Base-by-base conservation (phyloP, 2,329 filamentous ascomycete genomes). In the Pseudocercospora eumusae region DNA sequence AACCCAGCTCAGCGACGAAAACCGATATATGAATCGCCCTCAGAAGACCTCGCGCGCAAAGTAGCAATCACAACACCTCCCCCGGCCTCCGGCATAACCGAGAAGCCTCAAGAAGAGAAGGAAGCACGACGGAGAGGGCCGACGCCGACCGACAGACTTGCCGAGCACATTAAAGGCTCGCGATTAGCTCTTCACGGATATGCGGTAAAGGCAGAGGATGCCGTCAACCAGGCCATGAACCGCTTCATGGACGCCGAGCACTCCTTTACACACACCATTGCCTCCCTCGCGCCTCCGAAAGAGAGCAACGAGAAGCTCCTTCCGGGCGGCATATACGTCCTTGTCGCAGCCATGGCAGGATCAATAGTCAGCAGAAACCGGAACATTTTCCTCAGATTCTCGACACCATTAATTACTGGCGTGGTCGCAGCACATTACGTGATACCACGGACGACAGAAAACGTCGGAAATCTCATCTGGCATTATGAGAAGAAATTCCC, bases 301-400 rank as follows among this genome's bases (percentile, higher is more conserved):
- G 89, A 93, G 78, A 91, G 87, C 64, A 91, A 90, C 75, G 95
- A 99, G 82, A 87, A 88, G 74, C 84, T 99, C 60, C 88, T 98
- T 79, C 95, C 95, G 33, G 93, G 93, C 25, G 83, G 87, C 63
- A 86, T 98, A 69, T 98, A 98, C 80, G 92, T 98, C 52, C 85
- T 97, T 28, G 93, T 99, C 53, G 89, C 93, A 45, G 88, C 91
- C 71, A 97, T 99, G 93, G 91, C 95, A 36, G 95, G 93, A 70
- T 92, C 87, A 77, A 98, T 99, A 75, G 82, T 97, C 59, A 87
- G 91, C 59, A 87, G 93, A 66, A 96, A 96, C 82, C 88, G 93
- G 70, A 93, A 90, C 77, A 84, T 98, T 66, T 76, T 96, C 65
- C 81, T 99, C 58, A 88, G 95, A 69, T 87, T 88, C 58, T 82